Percentiles rank a stretch among this genome's conserved stretches.
These are phyloP conservation scores for Suhomyces coccinellae DNA, from an alignment of 1,139 yeast genomes.

Conservation along the genomic window DNA sequence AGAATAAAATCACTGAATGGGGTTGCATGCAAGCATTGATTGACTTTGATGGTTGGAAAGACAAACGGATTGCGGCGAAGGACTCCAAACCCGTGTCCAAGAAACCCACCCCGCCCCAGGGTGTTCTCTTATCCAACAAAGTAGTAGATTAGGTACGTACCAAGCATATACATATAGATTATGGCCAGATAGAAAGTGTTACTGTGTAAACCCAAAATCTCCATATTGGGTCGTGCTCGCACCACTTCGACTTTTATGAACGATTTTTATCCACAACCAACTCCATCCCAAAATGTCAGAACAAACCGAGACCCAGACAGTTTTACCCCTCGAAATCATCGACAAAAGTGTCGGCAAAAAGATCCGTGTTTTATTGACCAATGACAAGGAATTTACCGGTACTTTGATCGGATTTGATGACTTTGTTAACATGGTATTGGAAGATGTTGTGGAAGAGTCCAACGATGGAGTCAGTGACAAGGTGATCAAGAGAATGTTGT, in stretches of 20 bases:
- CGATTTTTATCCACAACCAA: background rate
- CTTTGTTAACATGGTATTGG: slow-evolving; percentile 87
- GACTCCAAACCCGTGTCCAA: slow-evolving; percentile 2
- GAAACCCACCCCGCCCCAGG: background rate
- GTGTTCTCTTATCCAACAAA: slow-evolving; percentile 6
- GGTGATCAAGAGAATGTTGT: slow-evolving; percentile 63
- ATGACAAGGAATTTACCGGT: slow-evolving; percentile 78
- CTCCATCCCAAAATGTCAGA: slow-evolving; percentile 9
- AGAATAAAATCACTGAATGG: slow-evolving; percentile 95
- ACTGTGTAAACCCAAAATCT: background rate
- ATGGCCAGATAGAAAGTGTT: background rate
- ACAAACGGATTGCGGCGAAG: slow-evolving; percentile 18
- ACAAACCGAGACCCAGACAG: slow-evolving; percentile 17
- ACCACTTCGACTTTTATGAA: slow-evolving; percentile 4
- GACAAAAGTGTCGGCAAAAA: slow-evolving; percentile 84
- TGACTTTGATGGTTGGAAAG: slow-evolving; percentile 92
- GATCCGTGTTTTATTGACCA: slow-evolving; percentile 76
- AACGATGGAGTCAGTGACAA: slow-evolving; percentile 37
- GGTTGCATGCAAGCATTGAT: slow-evolving; percentile 96
- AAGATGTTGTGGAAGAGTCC: slow-evolving; percentile 68
- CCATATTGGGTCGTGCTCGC: background rate
- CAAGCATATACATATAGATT: background rate
- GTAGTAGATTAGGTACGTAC: background rate
- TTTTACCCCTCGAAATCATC: slow-evolving; percentile 80
- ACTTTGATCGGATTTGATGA: slow-evolving; percentile 91